Evolutionary conservation across 805 yeast genomes (phyloP), one percentile per base, ranked within the genome.

Genomic region (Clavispora carvajalis): DNA sequence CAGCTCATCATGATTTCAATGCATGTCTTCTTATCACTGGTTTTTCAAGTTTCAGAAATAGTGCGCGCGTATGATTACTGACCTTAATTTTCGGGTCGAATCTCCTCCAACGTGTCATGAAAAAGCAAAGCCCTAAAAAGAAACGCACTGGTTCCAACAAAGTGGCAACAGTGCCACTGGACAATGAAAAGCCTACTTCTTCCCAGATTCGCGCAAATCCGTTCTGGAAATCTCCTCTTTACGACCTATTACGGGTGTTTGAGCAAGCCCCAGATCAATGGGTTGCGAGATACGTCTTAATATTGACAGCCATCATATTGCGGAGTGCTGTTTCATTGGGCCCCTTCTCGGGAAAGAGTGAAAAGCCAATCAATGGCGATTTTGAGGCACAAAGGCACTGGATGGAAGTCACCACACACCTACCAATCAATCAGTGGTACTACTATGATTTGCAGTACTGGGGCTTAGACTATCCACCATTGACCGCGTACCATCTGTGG

Each of bases 311-410:
- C 1, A 60, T 90, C 4, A 77, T 91, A 9, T 73, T 89, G 2
- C 72, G 95, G 47, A 74, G 86, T 39, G 95, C 95, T 1, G 82
- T 91, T 17, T 96, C 96, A 0, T 67, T 90, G 26, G 99, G 98
- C 1, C 74, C 88, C 4, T 90, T 79, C 56, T 87, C 95, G 17
- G 99, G 99, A 0, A 58, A 61, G 45, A 63, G 64, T 7, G 65
- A 71, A 1, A 79, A 85, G 7, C 98, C 98, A 4, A 77, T 87
- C 77, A 80, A 69, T 67, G 99, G 99, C 6, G 99, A 93, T 58
- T 91, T 93, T 55, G 99, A 93, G 60, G 98, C 98, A 0, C 99
- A 93, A 60, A 76, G 99, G 49, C 99, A 91, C 60, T 93, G 99
- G 99, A 74, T 93, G 77, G 99, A 93, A 59, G 69, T 91, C 39